Conservation (phyloP, 148 eudicot genomes). For the Agrostemma githago region DNA sequence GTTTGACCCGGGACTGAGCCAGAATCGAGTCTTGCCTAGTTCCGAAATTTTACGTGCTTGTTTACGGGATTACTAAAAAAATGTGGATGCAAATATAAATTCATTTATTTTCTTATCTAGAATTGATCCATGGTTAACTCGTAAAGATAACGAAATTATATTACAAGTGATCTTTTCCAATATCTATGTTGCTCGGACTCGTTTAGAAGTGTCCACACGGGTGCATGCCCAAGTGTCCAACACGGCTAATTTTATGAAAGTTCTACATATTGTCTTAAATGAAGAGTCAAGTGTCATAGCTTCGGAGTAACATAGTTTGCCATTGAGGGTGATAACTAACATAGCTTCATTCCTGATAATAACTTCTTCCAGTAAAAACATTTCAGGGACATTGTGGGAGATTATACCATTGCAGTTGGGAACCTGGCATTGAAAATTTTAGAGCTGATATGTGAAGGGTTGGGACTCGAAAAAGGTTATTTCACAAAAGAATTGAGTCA, state of each 20-base stretch:
- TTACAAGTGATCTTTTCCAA: not conserved
- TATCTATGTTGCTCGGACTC: not conserved
- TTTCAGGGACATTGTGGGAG: conserved; percentile 40
- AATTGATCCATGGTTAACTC: too few species aligned
- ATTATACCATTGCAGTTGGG: conserved; percentile 29
- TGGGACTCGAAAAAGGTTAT: conserved; percentile 43
- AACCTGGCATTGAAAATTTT: conserved; percentile 39
- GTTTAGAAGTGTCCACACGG: too few species aligned
- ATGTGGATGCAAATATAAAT: not conserved
- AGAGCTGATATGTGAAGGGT: conserved; percentile 54
- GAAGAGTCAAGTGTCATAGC: too few species aligned
- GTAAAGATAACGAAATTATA: not conserved
- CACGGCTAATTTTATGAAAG: too few species aligned
- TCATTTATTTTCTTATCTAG: not conserved
- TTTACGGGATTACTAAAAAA: too few species aligned
- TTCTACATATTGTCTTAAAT: too few species aligned
- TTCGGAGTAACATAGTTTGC: too few species aligned
- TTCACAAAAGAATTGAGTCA: conserved; percentile 33
- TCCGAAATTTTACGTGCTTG: not conserved
- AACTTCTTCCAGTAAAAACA: not conserved
- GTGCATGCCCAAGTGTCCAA: too few species aligned
- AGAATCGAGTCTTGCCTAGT: not conserved
- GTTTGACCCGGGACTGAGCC: not conserved
- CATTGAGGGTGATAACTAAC: too few species aligned
- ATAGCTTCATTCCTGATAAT: not conserved